Evolutionary conservation across 108 stramenopile species (phyloP).

Genomic region (Aurantiochytrium sp.): DNA sequence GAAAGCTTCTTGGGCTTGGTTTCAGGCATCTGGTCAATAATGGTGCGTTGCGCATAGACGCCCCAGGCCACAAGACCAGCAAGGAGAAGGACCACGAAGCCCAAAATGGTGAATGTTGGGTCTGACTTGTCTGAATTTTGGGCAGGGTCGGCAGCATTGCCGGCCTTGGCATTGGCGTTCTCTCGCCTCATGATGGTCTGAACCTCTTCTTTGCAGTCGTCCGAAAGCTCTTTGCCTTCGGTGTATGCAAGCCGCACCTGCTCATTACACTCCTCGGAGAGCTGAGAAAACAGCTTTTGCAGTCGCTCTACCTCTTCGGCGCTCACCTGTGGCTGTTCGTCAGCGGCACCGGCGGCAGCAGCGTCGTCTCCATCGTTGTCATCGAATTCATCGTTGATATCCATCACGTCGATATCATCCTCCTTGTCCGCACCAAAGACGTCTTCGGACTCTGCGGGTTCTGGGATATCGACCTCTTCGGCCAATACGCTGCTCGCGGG

Average conservation of each 20-base stretch:
- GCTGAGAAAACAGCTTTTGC: background rate
- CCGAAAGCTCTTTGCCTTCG: background rate
- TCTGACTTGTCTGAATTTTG: background rate
- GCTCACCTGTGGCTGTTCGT: background rate
- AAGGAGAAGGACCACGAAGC: background rate
- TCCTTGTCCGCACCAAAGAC: too few relatives aligned
- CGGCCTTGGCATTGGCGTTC: background rate
- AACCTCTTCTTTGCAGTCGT: constrained; percentile 2
- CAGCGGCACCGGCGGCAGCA: background rate
- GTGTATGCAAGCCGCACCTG: background rate
- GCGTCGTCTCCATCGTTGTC: background rate
- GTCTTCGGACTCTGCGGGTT: too few relatives aligned
- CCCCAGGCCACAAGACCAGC: constrained; percentile 7
- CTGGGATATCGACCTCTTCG: too few relatives aligned
- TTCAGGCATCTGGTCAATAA: background rate
- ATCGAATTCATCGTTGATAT: too few relatives aligned
- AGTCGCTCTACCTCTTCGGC: background rate
- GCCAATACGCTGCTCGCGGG: too few relatives aligned
- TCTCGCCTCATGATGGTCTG: background rate
- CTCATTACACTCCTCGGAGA: background rate
- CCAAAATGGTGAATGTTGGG: background rate
- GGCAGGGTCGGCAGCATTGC: background rate
- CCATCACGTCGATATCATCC: too few relatives aligned
- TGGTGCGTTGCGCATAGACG: background rate
- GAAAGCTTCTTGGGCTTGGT: background rate